Evolutionary conservation across 192 early-diverging fungal species (phyloP), one percentile per base, ranked within the genome.

Genomic region (Chytriomyces hyalinus): DNA sequence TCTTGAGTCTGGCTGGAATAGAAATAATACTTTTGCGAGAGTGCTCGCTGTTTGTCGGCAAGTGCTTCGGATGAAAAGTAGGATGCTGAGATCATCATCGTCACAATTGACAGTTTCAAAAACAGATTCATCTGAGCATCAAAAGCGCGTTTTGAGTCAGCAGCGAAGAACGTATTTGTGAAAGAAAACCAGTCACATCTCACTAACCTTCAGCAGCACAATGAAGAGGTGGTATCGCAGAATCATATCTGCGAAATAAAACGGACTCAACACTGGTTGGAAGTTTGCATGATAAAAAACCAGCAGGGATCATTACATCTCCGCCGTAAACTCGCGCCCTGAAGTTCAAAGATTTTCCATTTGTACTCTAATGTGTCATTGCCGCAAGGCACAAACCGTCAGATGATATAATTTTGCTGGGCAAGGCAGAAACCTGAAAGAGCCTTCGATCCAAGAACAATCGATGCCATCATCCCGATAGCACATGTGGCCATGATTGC

Each of bases 151-250:
- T 48, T 43, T 67, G 11, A 46, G 66, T n/a, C 36, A 4, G 13
- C 45, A 22, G 13, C 44, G 17, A 71, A 28, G 59, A 71, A 71
- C 8, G 17, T 28, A 24, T 74, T 71, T 49, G 77, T 79, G 24
- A 77, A 46, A 61, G 67, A 74, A 73, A 85, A 85, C 61, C 75
- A 85, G 11, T 77, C 15, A 69, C 78, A 82, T 20, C 15, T n/a
- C 53, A 57, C 53, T n/a, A 57, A 84, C 46, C 62, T 86, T 86
- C 59, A 86, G 76, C 6, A 86, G 65, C 10, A 86, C 51, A 15
- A 86, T 61, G 53, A 86, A 86, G 36, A 82, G 53, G 50, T 86
- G 85, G 76, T 81, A 76, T 51, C 80, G 77, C 0, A 86, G 63
- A 13, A 82, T 26, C 71, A 77, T 75, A 26, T 69, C 72, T 80